Evolutionary conservation across 2,329 filamentous ascomycete genomes (phyloP), one percentile per base, ranked within the genome.

Genomic region (Botrytis byssoidea): DNA sequence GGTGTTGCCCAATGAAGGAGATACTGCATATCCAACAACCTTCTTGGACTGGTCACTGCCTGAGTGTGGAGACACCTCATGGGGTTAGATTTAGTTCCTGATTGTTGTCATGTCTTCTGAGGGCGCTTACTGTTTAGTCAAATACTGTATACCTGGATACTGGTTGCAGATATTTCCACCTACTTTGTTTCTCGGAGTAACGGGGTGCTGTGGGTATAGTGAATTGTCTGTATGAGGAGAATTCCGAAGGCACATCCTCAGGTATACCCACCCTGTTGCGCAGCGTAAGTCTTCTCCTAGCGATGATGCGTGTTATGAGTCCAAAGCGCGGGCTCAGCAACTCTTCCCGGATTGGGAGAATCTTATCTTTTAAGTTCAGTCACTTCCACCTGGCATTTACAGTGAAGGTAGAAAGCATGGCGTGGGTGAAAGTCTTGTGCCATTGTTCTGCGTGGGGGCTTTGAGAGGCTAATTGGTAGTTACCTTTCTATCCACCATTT

Each of bases 201-300:
- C 48, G 66, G 66, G 12, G 66, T 69, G 66, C 10, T 3, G 66
- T 57, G 37, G 48, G 66, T 57, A 69, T 57, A 69, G 66, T 69
- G 66, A 29, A 68, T 32, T 69, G 66, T 69, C 66, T 69, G 66
- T 40, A 69, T 69, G 48, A 69, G 66, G 66, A 69, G 66, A 69
- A 69, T 57, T 69, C 48, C 66, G 48, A 69, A 69, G 66, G 37
- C 48, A 69, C 66, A 69, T 7, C 55, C 48, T 69, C 66, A 69
- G 48, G 35, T 69, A 25, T 69, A 69, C 48, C 66, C 40, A 69
- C 48, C 25, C 66, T 37, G 48, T 59, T 69, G n/a, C 66, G 66
- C 66, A 32, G 66, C 37, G 66, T 69, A 69, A 69, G 66, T 44
- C 66, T 69, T 57, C 16, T 69, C n/a, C 66, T 69, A 57, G 48